These are phyloP conservation scores for Lolium multiflorum DNA, from an alignment of 176 grass and related monocot genomes.

Conservation along the genomic window DNA sequence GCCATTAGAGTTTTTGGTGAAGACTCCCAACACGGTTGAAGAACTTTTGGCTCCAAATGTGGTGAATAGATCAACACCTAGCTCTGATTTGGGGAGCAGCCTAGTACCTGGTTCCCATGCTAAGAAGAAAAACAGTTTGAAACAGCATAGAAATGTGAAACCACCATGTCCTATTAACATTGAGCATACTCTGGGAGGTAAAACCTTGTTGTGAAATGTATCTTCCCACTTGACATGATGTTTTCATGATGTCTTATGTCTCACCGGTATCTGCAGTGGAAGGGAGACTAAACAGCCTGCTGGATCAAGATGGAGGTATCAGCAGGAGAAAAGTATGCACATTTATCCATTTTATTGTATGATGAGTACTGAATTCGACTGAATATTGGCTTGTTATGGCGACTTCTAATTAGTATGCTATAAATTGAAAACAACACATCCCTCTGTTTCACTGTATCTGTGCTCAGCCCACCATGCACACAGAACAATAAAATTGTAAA, in stretches of 20 bases:
- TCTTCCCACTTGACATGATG: slow-evolving; percentile 13
- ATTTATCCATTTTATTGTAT: slow-evolving; percentile 13
- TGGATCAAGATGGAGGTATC: slow-evolving; percentile 84
- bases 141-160: slow-evolving; percentile 43
- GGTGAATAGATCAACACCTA: slow-evolving; percentile 29
- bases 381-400: neutral
- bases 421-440: slow-evolving; percentile 10
- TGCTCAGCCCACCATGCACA: neutral
- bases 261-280: slow-evolving; percentile 67
- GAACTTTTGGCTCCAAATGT: slow-evolving; percentile 29
- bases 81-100: slow-evolving; percentile 26
- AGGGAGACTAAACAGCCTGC: slow-evolving; percentile 70
- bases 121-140: slow-evolving; percentile 49
- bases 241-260: slow-evolving; percentile 35
- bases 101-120: slow-evolving; percentile 25
- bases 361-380: slow-evolving; percentile 12
- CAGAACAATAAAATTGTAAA: slow-evolving; percentile 1
- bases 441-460: neutral
- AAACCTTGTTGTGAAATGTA: slow-evolving; percentile 30
- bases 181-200: slow-evolving; percentile 70
- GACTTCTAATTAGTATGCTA: slow-evolving; percentile 21
- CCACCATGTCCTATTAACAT: slow-evolving; percentile 43
- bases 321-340: slow-evolving; percentile 82
- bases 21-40: slow-evolving; percentile 29
- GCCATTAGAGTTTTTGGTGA: slow-evolving; percentile 40